These are phyloP conservation scores for Dichotomopilus funicola DNA, from an alignment of 2,329 filamentous ascomycete genomes.

Conservation along the genomic window DNA sequence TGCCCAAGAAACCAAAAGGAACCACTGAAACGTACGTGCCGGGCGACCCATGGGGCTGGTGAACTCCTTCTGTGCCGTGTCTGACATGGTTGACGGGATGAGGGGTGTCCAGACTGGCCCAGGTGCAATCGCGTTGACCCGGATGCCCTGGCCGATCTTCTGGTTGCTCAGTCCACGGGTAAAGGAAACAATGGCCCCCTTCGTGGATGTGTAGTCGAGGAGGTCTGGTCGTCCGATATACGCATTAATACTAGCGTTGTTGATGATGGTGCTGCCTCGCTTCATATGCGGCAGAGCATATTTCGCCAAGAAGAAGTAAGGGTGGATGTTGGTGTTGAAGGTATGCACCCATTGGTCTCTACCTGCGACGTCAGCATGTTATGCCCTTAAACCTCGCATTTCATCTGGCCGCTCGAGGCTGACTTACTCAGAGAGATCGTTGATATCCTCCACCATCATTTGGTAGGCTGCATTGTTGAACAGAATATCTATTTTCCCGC, in stretches of 20 bases:
- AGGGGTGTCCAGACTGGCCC: conserved; percentile 75
- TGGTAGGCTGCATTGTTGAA: conserved; percentile 71
- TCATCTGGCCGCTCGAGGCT: background rate
- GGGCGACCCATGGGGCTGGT: conserved; percentile 68
- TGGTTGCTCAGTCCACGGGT: conserved; percentile 73
- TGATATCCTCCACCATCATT: conserved; percentile 66
- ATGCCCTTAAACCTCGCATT: too few relatives aligned
- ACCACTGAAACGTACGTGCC: conserved; percentile 30
- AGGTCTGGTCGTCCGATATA: conserved; percentile 76
- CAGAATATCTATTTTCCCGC: conserved; percentile 61
- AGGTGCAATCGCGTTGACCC: conserved; percentile 70
- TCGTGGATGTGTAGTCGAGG: conserved; percentile 75
- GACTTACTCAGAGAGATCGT: conserved; percentile 60
- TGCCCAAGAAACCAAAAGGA: too few relatives aligned
- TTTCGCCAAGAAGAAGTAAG: conserved; percentile 75
- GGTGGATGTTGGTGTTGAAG: conserved; percentile 78
- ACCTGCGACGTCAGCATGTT: background rate
- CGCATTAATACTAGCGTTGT: conserved; percentile 77
- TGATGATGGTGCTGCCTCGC: conserved; percentile 71
- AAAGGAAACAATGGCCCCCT: conserved; percentile 73
- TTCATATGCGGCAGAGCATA: conserved; percentile 70
- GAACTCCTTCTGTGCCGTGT: conserved; percentile 66
- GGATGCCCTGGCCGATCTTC: conserved; percentile 63
- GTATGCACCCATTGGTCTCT: conserved; percentile 74
- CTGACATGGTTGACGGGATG: conserved; percentile 66